phyloP scores from a whole-genome alignment of 257 asterid species.

The Mitragyna speciosa region DNA sequence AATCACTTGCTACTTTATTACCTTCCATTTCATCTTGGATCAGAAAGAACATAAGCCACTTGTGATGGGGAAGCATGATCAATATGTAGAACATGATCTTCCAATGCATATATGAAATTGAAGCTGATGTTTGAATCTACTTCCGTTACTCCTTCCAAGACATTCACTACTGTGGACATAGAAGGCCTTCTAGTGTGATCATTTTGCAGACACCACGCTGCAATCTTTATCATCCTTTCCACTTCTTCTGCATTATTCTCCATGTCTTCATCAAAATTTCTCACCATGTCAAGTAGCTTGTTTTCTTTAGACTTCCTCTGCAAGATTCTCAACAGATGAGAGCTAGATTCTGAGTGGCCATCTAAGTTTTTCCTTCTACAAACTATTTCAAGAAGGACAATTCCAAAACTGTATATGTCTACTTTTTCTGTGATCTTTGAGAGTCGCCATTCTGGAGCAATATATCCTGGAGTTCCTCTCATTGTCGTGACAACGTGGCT shows the following conservation, averaged over 20 bases:
- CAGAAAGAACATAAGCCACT: not conserved
- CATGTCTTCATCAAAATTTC: not conserved
- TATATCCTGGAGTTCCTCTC: constrained; percentile 56
- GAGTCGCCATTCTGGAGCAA: constrained; percentile 54
- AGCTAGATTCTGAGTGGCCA: constrained; percentile 16
- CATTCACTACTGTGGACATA: constrained; percentile 16
- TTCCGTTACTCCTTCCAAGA: constrained; percentile 19
- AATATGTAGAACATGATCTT: not conserved
- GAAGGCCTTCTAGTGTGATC: constrained; percentile 10
- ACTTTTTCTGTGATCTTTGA: constrained; percentile 39
- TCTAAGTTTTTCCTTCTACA: constrained; percentile 50
- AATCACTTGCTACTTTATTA: too few relatives aligned
- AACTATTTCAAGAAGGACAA: constrained; percentile 48
- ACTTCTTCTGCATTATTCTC: constrained; percentile 1
- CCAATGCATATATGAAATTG: not conserved
- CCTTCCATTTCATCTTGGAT: not conserved
- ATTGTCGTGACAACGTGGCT: constrained; percentile 33
- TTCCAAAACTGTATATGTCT: constrained; percentile 52
- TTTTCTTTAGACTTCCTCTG: constrained; percentile 1
- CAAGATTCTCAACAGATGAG: not conserved
- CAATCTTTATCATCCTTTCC: constrained; percentile 3
- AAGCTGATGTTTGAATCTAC: constrained; percentile 3
- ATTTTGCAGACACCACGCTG: constrained; percentile 1
- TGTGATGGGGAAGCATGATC: not conserved
- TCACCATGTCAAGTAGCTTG: not conserved